A percentile compares a stretch with the other conserved stretches of the same genome.
Evolutionary conservation across 257 asterid genomes (phyloP).

Genomic region (Solanum dulcamara): DNA sequence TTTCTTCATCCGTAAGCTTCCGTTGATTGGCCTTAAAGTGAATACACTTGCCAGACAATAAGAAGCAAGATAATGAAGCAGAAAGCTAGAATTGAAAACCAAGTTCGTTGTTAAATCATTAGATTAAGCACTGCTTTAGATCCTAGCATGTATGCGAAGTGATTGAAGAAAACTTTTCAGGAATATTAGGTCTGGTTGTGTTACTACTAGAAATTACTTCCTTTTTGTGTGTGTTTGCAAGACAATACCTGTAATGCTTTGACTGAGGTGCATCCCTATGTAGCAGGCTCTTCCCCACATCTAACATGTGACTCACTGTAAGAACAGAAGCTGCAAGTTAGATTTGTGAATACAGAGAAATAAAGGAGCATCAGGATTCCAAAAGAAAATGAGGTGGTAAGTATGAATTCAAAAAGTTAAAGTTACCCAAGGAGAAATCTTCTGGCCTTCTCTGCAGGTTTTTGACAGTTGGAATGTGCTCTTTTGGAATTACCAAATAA

Average conservation of each 20-base stretch:
- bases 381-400: neutral
- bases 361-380: neutral
- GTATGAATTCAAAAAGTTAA: neutral
- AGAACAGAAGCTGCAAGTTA: slow-evolving; percentile 4
- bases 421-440: slow-evolving; percentile 55
- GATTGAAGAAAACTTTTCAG: neutral
- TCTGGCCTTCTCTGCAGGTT: slow-evolving; percentile 41
- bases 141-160: neutral
- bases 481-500: slow-evolving; percentile 77
- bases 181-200: neutral
- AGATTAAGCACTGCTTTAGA: neutral
- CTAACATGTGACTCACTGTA: slow-evolving; percentile 72
- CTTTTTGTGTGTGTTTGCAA: neutral
- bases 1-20: neutral
- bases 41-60: neutral
- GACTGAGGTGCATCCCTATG: slow-evolving; percentile 67
- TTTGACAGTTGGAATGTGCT: slow-evolving; percentile 74
- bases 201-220: neutral
- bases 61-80: neutral
- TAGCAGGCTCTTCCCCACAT: slow-evolving; percentile 54
- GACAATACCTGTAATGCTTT: slow-evolving; percentile 42
- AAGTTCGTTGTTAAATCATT: neutral
- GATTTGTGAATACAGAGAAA: neutral
- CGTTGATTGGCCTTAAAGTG: neutral
- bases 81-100: neutral